phyloP scores from a whole-genome alignment of 345 rosid species.

The Euphorbia tirucalli region DNA sequence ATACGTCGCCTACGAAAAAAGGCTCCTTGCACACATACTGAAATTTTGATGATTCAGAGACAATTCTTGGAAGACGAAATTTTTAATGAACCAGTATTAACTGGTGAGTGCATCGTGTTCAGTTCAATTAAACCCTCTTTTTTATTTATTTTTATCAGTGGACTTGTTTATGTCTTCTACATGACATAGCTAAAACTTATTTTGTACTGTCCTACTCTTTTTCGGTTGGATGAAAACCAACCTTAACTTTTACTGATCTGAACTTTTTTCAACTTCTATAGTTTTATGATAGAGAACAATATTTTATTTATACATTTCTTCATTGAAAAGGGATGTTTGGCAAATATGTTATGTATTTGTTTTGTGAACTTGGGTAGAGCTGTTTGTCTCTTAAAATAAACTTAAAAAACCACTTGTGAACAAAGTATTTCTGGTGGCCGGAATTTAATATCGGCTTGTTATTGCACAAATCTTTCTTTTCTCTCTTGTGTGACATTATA shows the following conservation, averaged over 20 bases:
- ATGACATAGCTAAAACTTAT: background rate
- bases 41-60: constrained; percentile 80
- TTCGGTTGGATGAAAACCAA: background rate
- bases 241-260: background rate
- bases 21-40: constrained; percentile 94
- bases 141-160: background rate
- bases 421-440: background rate
- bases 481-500: background rate
- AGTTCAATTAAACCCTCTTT: background rate
- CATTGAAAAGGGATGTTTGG: background rate
- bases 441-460: background rate
- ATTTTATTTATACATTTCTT: background rate
- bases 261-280: background rate
- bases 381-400: background rate
- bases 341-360: background rate
- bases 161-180: background rate
- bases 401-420: background rate
- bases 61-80: constrained; percentile 74
- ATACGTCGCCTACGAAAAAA: constrained; percentile 93
- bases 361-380: background rate
- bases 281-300: background rate
- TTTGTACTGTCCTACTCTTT: background rate
- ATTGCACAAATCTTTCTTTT: background rate
- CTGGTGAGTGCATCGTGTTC: constrained; percentile 58
- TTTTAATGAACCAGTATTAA: constrained; percentile 55